Evolutionary conservation across 257 asterid species (phyloP), one percentile per base, ranked within the genome.

Genomic region (Leptodermis oblonga): DNA sequence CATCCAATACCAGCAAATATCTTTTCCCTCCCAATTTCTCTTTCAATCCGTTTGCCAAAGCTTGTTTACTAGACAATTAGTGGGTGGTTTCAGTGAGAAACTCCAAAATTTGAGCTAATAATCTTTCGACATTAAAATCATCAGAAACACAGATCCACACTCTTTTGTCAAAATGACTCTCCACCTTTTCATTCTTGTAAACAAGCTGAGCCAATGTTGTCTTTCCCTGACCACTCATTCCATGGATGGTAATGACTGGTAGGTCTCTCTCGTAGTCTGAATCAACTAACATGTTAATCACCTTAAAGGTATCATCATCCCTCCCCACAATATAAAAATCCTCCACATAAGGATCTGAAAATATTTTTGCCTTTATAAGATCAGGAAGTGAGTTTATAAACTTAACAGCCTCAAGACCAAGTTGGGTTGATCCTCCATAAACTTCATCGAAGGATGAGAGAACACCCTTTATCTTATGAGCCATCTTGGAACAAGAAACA

Each of bases 91-190:
- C 41, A 4, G 70, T 71, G 17, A 51, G 4, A 18, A 71, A 51
- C 64, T 71, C 64, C 11, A 72, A n/a, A 53, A 77, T 71, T 46
- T 23, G 72, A 42, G 48, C 53, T 17, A 11, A 23, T 0, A 77
- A 22, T 9, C 36, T 62, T 25, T 46, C 70, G 18, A 68, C 70
- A 8, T 41, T 17, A 36, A 72, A 52, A 31, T 67, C 53, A 61
- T 77, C 60, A 62, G 81, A 66, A 25, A 53, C 74, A 5, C 77
- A 67, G 15, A 72, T n/a, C 81, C 81, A 77, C 1, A 77, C 36
- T 34, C 62, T 72, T 15, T 62, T 26, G 9, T 67, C 52, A 8
- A 77, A 77, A 1, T 62, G 5, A 3, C 30, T 9, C 18, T 20
- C 39, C 41, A 72, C 60, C 28, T 67, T 1, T 2, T 42, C 68